Evolutionary conservation across 495 filamentous ascomycete genomes (phyloP), one percentile per base, ranked within the genome.

Genomic region (Hyaloscypha variabilis): DNA sequence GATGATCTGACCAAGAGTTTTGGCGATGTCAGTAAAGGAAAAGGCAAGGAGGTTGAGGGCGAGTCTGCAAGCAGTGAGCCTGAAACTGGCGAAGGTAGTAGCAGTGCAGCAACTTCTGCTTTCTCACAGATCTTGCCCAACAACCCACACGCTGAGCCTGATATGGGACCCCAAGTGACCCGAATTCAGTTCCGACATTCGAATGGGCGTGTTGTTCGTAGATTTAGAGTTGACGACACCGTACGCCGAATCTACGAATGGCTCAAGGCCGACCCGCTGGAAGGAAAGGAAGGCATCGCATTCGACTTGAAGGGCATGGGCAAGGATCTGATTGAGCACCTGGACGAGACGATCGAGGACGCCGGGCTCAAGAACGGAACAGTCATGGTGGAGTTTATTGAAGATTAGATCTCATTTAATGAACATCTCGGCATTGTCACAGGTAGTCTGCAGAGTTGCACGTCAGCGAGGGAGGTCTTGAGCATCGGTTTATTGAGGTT

Each of bases 191-290:
- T 99, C 74, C 84, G 91, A 62, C 88, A 95, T 68, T 85, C 93
- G 0, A 87, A 85, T 49, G 93, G 92, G 11, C 85, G 93, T 26
- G 81, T 94, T 21, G 92, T 99, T 42, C 88, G 94, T 21, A 83
- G 90, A 17, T 99, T 99, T 77, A 74, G 81, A 8, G 73, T 93
- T n/a, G 75, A 85, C n/a, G 95, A 99, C 54, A 83, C 84, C 0
- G 93, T 99, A 6, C 78, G 85, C 53, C 84, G 92, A 14, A 86
- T 99, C 36, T 99, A 94, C 73, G 95, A 99, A 78, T 99, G 94
- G 92, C 85, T 99, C 49, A 98, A 98, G 77, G 90, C 93, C 5
- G 87, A 91, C 29, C 85, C 89, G 17, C 71, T 89, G 60, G 87
- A 89, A 60, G 93, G 89, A 57, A 94, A 94, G 75, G 85, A 85